Base-by-base conservation (phyloP, 371 early-diverging fungal species). In the Mucor mucedo region DNA sequence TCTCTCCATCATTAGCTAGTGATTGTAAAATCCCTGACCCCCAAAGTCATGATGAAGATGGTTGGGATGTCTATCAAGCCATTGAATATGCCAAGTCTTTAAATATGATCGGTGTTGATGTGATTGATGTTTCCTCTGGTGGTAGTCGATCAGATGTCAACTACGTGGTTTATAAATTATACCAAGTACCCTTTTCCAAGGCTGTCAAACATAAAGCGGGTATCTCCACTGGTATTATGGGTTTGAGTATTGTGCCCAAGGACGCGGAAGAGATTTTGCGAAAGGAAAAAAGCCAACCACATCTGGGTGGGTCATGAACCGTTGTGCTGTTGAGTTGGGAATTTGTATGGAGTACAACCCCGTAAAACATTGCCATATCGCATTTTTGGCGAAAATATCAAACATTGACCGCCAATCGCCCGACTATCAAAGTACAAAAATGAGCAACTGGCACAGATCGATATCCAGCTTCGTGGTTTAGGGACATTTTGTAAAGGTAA, bases 41-140 rank as follows among this genome's bases (percentile, higher is more conserved):
- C 35, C 41, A 69, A 52, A 69, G 77, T 3, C 47, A 63, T 35
- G 62, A 74, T 67, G 63, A 41, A 14, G 52, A 68, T 14, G 83
- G 85, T 1, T 90, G 92, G 91, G 83, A 76, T 30, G 55, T 84
- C 9, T 79, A 91, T 28, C 91, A 95, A 53, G 78, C 89, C 6
- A 77, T 91, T 5, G 73, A 78, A 28, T 72, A 91, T 28, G 73
- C 86, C 27, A 77, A 75, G 28, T 62, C 71, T 21, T 80, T 91
- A 13, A 75, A 84, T 16, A 67, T 68, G 11, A 72, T 79, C 9
- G 92, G 92, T 29, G 91, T 94, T 2, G 95, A 94, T 74, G 59
- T 90, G n/a, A 63, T 93, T 29, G 92, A 93, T 16, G 83, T 84
- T 49, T 92, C 92, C 0, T 71, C 84, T 4, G 93, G 90, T 16